Evolutionary conservation across 768 basidiomycete genomes (phyloP), one percentile per base, ranked within the genome.

Genomic region (Rhodotorula babjevae): DNA sequence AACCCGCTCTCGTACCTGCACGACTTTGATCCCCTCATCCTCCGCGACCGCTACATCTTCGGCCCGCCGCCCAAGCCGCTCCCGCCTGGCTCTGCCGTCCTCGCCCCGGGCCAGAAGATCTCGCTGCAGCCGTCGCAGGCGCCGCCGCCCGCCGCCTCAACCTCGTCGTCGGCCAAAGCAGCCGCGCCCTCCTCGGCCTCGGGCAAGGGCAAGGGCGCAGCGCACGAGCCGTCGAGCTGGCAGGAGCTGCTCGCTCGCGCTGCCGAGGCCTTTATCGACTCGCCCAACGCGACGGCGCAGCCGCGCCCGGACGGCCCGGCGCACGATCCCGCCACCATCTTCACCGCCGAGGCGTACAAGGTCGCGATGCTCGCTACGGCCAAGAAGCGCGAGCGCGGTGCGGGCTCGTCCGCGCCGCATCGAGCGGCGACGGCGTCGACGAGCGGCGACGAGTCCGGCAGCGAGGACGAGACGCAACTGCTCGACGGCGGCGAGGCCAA

Each of bases 1-100:
- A 74, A 74, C 49, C 69, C 73, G 3, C 66, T 74, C 46, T 3
- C 16, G 19, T 65, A 42, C 66, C 33, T 74, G 23, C 66, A 63
- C 23, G 69, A 71, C 27, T 71, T 62, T 33, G 69, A 70, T 36
- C 73, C 73, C 0, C 66, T 74, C 29, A 23, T 61, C 36, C 10
- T 44, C 47, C 68, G 65, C 59, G 55, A 68, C 53, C 10, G 12
- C 10, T 27, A 29, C 11, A 46, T 60, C 21, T 74, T 74, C 27
- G 73, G 73, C 3, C 31, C 23, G 9, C 52, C 42, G 0, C 62
- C 69, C 7, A 33, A 47, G 2, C 58, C 63, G 23, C 58, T 64
- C 27, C 61, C 66, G 0, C 3, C 42, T 18, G 73, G 69, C 33
- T 61, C 65, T 2, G 73, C 73, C 9, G 25, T 73, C 16, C 64